These are phyloP conservation scores for Mesembryanthemum crystallinum DNA, from an alignment of 148 eudicot species.

Conservation along the genomic window DNA sequence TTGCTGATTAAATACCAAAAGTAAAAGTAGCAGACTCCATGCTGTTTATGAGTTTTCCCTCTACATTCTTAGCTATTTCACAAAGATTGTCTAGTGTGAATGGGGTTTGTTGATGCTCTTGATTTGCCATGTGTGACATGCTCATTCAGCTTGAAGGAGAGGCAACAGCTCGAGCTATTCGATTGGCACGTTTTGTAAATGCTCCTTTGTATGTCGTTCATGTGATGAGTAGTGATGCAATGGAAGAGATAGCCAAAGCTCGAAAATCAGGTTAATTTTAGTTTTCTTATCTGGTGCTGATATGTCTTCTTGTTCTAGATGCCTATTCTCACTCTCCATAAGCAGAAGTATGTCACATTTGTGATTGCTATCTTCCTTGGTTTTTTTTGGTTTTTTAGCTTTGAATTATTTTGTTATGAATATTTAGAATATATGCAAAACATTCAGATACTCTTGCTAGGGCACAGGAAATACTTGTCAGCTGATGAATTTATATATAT, in stretches of 20 bases:
- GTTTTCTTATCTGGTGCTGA: neutral
- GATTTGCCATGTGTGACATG: neutral
- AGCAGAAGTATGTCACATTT: neutral
- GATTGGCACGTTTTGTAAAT: conserved; percentile 85
- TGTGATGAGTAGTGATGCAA: conserved; percentile 97
- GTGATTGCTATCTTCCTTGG: no score
- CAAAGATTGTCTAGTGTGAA: neutral
- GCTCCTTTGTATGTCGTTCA: conserved; percentile 91
- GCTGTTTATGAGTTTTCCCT: neutral
- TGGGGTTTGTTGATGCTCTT: conserved; percentile 1
- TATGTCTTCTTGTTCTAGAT: neutral
- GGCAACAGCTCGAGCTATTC: conserved; percentile 95
- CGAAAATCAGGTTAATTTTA: conserved; percentile 67
- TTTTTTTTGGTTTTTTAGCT: neutral
- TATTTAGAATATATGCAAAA: no score
- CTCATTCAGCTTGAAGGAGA: conserved; percentile 85
- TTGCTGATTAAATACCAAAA: no score
- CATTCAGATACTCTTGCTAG: no score
- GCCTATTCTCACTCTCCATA: neutral
- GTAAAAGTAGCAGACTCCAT: neutral
- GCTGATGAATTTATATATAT: no score
- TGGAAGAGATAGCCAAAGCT: conserved; percentile 96
- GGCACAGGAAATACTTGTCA: no score
- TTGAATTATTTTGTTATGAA: neutral
- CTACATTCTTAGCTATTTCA: neutral